Evolutionary conservation across 2,329 filamentous ascomycete genomes (phyloP).

Genomic region (Xylaria multiplex): DNA sequence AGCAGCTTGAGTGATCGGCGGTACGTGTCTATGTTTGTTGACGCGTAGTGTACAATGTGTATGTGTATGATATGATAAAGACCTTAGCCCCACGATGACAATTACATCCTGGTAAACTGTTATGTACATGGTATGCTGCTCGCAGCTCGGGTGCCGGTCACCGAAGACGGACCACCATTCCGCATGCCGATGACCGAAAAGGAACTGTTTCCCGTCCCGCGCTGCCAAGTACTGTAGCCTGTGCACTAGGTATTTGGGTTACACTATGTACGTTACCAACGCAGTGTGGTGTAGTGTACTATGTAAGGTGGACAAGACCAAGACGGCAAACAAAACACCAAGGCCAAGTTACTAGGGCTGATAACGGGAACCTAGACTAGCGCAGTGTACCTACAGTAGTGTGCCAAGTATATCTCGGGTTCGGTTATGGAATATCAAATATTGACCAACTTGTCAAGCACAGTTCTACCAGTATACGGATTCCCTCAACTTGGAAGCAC

Average conservation of each 20-base stretch:
- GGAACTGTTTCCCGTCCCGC: background rate
- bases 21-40: background rate
- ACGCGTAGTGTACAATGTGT: background rate
- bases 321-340: constrained; percentile 3
- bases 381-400: constrained; percentile 6
- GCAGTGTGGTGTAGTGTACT: too few species aligned
- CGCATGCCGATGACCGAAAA: constrained; percentile 16
- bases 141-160: constrained; percentile 13
- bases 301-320: background rate
- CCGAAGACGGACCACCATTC: background rate
- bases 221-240: background rate
- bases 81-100: constrained; percentile 15
- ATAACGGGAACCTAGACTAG: constrained; percentile 9
- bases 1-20: constrained; percentile 1
- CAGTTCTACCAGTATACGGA: background rate
- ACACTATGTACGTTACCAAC: background rate
- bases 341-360: background rate
- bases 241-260: background rate
- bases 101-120: constrained; percentile 3
- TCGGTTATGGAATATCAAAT: background rate
- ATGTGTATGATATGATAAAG: background rate
- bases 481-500: background rate
- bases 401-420: background rate
- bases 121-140: background rate
- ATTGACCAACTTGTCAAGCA: background rate